Evolutionary conservation across 2,329 filamentous ascomycete genomes (phyloP), one percentile per base, ranked within the genome.

Genomic region (Fusarium chuoi): DNA sequence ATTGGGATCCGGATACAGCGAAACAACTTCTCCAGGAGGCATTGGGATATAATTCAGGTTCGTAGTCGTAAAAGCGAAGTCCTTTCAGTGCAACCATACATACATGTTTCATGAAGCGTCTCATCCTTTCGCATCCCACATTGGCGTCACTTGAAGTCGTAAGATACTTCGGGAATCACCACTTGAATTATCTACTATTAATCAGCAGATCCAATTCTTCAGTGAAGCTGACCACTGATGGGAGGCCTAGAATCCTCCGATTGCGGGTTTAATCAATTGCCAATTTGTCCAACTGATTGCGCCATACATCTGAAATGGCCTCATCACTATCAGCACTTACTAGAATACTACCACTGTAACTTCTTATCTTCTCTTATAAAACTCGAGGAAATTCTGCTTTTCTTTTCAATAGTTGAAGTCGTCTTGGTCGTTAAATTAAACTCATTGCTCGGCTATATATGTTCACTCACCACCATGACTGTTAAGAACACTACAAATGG

Each of bases 251-350:
- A n/a, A 4, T 55, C 36, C 35, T 55, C 51, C 35, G 35, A 55
- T 55, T 55, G 51, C 51, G 51, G 51, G 14, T 62, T 62, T 48
- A 33, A 33, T 18, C 41, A 44, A 75, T 75, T 77, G 72, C 49
- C 70, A 75, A 76, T 77, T 17, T 44, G 13, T 42, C 48, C 13
- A 54, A 56, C 45, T 46, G 63, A 77, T 76, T 71, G 74, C 75
- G 75, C 72, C 73, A 76, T 77, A 58, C 46, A 51, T 46, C 65
- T 55, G 61, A 70, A 70, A 75, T 77, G 65, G 68, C 56, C 61
- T 67, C 74, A 70, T 68, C 39, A 13, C 38, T 56, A 35, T 51
- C 44, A 24, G 6, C 30, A 39, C 18, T 39, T 17, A n/a, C 22
- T 18, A 2, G 20, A 28, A n/a, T 18, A 38, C 52, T 20, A 28